Base-by-base conservation (phyloP, 2,329 filamentous ascomycete genomes). In the Corinectria fuckeliana region DNA sequence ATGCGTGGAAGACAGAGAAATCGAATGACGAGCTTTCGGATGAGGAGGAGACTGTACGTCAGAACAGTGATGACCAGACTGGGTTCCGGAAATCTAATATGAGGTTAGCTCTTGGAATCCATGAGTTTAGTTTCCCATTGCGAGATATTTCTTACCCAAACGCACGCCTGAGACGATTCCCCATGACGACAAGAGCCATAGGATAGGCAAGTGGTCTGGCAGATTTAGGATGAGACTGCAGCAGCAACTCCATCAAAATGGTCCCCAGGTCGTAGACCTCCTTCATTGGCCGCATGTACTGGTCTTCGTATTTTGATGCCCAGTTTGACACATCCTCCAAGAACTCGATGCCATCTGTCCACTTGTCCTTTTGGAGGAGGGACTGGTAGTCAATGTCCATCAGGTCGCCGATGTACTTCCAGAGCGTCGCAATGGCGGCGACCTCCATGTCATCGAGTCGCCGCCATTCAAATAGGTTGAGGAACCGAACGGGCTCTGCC, bases 381-480 rank as follows among this genome's bases (percentile, higher is more conserved):
- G 74, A 74, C 21, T 72, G 71, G 64, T 84, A 85, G 47, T 79
- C 72, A 61, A 93, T 90, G 0, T 80, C 82, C 85, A 93, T 89
- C 51, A 85, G 84, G 66, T 92, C 87, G 13, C 90, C 90, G 14
- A 91, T 76, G 51, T 81, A 81, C 73, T 90, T 91, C 90, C 89
- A 93, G 68, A 90, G 86, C 0, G 85, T 87, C 14, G 85, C 87
- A 26, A 89, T 74, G 0, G 89, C 90, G 61, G 88, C 90, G 9
- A 79, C 73, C 73, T 93, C 91, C 74, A 93, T 80, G 1, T 88
- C 84, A 14, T 82, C 88, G 20, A 91, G 72, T 4, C 76, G 36
- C 2, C 91, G 84, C 90, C 91, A 94, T 71, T 94, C 91, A 67
- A 87, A 91, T 5, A 77, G 76, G 5, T 80, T 72, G 28, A 90